phyloP scores from a whole-genome alignment of 768 basidiomycete species.

The Suillus spraguei region DNA sequence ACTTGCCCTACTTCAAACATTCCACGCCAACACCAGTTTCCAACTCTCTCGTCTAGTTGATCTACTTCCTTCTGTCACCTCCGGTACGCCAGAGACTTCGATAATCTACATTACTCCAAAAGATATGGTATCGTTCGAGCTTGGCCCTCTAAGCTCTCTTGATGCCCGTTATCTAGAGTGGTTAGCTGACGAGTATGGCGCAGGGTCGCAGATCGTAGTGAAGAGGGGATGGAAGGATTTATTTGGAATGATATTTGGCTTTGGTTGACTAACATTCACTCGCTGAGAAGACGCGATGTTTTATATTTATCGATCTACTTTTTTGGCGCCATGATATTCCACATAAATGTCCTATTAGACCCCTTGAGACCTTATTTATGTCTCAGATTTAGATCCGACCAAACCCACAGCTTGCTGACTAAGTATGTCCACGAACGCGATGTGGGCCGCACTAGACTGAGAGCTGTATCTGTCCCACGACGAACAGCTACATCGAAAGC shows the following conservation, averaged over 20 bases:
- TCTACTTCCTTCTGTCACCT: constrained; percentile 23
- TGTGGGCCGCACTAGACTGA: not conserved
- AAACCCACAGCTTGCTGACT: constrained; percentile 6
- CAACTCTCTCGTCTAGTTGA: constrained; percentile 49
- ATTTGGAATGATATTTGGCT: constrained; percentile 44
- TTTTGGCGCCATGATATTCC: not conserved
- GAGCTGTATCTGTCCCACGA: constrained; percentile 2
- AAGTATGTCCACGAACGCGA: not conserved
- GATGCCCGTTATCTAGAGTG: constrained; percentile 81
- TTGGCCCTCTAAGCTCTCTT: constrained; percentile 70
- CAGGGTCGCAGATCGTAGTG: constrained; percentile 41
- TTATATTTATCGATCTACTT: not conserved
- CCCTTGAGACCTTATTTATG: constrained; percentile 1
- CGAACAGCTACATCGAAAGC: constrained; percentile 1
- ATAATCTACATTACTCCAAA: constrained; percentile 55
- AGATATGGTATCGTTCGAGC: constrained; percentile 68
- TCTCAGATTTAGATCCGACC: not conserved
- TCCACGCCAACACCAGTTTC: constrained; percentile 66
- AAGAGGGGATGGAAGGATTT: constrained; percentile 51
- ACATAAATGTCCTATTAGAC: not conserved
- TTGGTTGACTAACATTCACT: constrained; percentile 28
- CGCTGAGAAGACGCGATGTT: constrained; percentile 1
- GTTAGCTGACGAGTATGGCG: constrained; percentile 68
- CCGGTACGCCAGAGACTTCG: constrained; percentile 21
- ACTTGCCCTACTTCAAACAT: constrained; percentile 63